Conservation (phyloP, 148 eudicot species). For the Dianthus caryophyllus region DNA sequence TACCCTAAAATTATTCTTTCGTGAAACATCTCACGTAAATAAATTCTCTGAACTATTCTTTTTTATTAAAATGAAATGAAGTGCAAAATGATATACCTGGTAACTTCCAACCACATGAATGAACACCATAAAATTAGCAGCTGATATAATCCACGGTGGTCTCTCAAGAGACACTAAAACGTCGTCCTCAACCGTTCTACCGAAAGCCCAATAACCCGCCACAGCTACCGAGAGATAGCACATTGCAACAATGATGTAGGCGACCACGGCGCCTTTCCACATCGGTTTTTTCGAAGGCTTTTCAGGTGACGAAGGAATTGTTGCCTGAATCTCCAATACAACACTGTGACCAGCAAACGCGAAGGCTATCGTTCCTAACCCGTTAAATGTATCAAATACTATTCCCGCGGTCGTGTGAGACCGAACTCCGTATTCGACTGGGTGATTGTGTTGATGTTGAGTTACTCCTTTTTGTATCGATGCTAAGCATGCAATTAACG, state of each 20-base stretch:
- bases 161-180: slow-evolving; percentile 47
- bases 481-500: slow-evolving; percentile 51
- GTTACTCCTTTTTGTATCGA: slow-evolving; percentile 44
- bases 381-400: slow-evolving; percentile 34
- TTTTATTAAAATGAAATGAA: too few species aligned
- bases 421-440: too few species aligned
- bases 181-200: slow-evolving; percentile 56
- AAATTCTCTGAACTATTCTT: too few species aligned
- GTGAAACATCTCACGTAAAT: too few species aligned
- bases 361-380: slow-evolving; percentile 59
- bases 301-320: slow-evolving; percentile 63
- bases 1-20: too few species aligned
- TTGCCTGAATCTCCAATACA: slow-evolving; percentile 73
- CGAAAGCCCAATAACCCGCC: slow-evolving; percentile 50
- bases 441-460: too few species aligned
- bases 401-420: too few species aligned
- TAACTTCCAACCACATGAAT: slow-evolving; percentile 73
- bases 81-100: slow-evolving; percentile 60
- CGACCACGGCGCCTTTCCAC: slow-evolving; percentile 66
- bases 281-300: slow-evolving; percentile 62
- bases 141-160: slow-evolving; percentile 45
- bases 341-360: slow-evolving; percentile 72
- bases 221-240: slow-evolving; percentile 73
- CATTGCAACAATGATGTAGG: slow-evolving; percentile 58
- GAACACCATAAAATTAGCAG: slow-evolving; percentile 59